These are phyloP conservation scores for Trichoderma sp. DNA, from an alignment of 2,329 filamentous ascomycete genomes.

Conservation along the genomic window DNA sequence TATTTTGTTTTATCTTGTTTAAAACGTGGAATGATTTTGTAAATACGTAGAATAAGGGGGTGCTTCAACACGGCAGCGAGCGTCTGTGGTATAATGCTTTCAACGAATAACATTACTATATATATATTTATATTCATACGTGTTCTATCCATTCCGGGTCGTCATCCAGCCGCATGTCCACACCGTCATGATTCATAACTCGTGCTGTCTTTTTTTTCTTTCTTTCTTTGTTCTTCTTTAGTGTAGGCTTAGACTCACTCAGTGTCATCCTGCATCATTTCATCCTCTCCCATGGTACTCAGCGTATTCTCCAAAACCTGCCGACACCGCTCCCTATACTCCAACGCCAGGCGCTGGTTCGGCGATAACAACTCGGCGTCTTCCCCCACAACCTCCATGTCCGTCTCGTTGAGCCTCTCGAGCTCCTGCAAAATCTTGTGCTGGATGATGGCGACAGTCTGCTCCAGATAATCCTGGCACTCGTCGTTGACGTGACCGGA, in stretches of 20 bases:
- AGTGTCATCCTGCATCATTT: slow-evolving; percentile 24
- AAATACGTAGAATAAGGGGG: background rate
- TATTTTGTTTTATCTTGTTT: background rate
- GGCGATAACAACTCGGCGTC: slow-evolving; percentile 37
- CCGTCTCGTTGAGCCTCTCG: slow-evolving; percentile 46
- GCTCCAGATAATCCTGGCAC: slow-evolving; percentile 31
- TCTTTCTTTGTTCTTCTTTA: background rate
- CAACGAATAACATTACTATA: slow-evolving; percentile 9
- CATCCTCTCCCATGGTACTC: slow-evolving; percentile 36
- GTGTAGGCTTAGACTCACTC: background rate
- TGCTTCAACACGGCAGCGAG: background rate
- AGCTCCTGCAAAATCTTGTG: slow-evolving; percentile 44
- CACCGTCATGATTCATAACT: background rate
- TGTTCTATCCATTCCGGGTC: background rate
- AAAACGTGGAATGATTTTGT: background rate
- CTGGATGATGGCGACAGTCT: slow-evolving; percentile 41
- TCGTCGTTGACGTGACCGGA: slow-evolving; percentile 31
- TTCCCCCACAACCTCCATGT: slow-evolving; percentile 42
- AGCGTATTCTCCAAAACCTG: slow-evolving; percentile 47
- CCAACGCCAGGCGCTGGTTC: slow-evolving; percentile 47
- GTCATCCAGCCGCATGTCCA: background rate
- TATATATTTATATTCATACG: slow-evolving; percentile 7
- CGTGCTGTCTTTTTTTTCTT: background rate
- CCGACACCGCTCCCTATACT: slow-evolving; percentile 49
- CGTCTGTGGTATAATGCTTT: background rate